These are phyloP conservation scores for Maudiozyma turicensis DNA, from an alignment of 805 yeast genomes.

Conservation along the genomic window DNA sequence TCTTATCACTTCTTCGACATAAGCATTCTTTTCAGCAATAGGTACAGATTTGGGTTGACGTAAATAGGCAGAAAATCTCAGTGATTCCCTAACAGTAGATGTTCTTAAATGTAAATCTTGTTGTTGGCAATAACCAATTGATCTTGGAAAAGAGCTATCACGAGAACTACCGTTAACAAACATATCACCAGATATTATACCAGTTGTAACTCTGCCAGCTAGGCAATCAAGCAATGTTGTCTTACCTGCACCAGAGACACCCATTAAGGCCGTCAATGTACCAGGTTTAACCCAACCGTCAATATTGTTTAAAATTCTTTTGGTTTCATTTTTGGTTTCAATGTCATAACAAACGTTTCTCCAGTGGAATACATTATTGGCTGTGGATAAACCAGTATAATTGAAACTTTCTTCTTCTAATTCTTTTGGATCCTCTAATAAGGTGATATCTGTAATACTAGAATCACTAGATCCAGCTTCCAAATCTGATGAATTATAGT, in stretches of 20 bases:
- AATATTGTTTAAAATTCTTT: constrained; percentile 53
- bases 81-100: constrained; percentile 66
- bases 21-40: constrained; percentile 46
- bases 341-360: constrained; percentile 63
- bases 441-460: constrained; percentile 13
- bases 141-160: constrained; percentile 49
- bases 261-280: constrained; percentile 69
- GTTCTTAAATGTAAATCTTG: constrained; percentile 61
- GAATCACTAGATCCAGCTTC: constrained; percentile 6
- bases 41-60: constrained; percentile 52
- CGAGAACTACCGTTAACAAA: constrained; percentile 54
- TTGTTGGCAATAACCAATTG: constrained; percentile 68
- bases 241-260: constrained; percentile 77
- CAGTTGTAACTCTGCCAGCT: constrained; percentile 60
- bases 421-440: constrained; percentile 17
- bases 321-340: constrained; percentile 47
- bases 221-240: constrained; percentile 66
- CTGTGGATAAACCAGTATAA: constrained; percentile 20
- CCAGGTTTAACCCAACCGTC: constrained; percentile 84
- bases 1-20: constrained; percentile 55
- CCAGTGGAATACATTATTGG: constrained; percentile 62
- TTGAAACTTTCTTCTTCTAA: constrained; percentile 2
- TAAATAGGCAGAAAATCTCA: constrained; percentile 54
- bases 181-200: constrained; percentile 60
- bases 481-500: not conserved